Evolutionary conservation across 345 rosid genomes (phyloP), one percentile per base, ranked within the genome.

Genomic region (Heritiera littoralis): DNA sequence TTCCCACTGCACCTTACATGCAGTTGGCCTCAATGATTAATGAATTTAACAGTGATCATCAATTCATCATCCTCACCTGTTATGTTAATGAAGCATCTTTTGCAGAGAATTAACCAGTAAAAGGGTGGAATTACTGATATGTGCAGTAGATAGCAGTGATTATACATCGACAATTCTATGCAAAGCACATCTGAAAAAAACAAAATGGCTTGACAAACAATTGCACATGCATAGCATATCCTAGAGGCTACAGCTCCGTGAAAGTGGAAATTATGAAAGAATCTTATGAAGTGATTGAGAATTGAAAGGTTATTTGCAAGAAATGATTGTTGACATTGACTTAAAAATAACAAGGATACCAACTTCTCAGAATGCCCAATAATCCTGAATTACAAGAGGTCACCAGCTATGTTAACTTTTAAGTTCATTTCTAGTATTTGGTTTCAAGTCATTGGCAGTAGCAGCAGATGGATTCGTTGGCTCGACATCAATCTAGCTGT

Each of bases 271-370:
- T 18, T 55, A 55, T 56, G 9, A 56, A 56, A n/a, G 63, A n/a
- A 58, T 2, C 63, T n/a, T n/a, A 18, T n/a, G 30, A n/a, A 59
- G 28, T 9, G 65, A 28, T 60, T 10, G 65, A 10, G 15, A 60
- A 28, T 60, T 60, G 65, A 60, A 60, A 60, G 35, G 11, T 60
- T 60, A 28, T 60, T 60, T 60, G 65, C 65, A 28, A 60, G 65
- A 23, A 60, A 60, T 60, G 32, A 60, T 60, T 9, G 65, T 14
- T 20, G 65, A 60, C 35, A 23, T 60, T 60, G 35, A 60, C 28
- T 1, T 10, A 61, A 61, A 61, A 61, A 28, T 61, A 15, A 28
- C 66, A 30, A 30, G 35, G 13, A 30, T 28, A 56, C 8, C 28
- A 56, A 56, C 61, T 56, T 20, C 9, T 55, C 60, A 55, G 2